Conservation (phyloP, 208 protist genomes). For the Acanthamoeba comandoni region DNA sequence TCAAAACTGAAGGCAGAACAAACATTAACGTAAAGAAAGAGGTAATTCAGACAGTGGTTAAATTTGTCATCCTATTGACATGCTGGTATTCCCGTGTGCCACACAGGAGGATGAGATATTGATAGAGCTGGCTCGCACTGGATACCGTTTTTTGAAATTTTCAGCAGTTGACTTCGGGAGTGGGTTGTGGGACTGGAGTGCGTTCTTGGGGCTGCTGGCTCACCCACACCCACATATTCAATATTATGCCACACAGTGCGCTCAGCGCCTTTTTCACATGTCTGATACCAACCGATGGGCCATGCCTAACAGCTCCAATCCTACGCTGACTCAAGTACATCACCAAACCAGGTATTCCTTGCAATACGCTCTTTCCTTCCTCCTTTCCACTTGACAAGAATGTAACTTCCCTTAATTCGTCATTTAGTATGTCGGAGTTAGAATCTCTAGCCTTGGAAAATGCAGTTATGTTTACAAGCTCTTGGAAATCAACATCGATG, state of each 20-base stretch:
- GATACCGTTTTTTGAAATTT: conserved; percentile 41
- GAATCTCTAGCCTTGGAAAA: conserved; percentile 20
- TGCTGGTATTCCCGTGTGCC: not conserved
- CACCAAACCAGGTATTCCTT: conserved; percentile 19
- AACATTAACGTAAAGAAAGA: too few relatives aligned
- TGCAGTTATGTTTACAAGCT: conserved; percentile 59
- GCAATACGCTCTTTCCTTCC: not conserved
- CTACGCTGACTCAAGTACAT: conserved; percentile 6
- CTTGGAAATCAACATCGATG: not conserved
- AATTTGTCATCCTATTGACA: not conserved
- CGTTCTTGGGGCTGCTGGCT: conserved; percentile 60
- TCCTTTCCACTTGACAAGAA: not conserved
- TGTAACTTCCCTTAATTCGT: not conserved
- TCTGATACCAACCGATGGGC: conserved; percentile 45
- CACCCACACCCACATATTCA: not conserved
- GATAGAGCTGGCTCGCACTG: conserved; percentile 50
- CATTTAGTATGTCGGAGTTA: conserved; percentile 5
- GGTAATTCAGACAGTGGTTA: not conserved
- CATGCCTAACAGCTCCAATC: conserved; percentile 1
- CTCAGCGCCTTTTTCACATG: conserved; percentile 30
- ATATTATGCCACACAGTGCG: conserved; percentile 32
- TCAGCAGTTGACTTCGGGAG: conserved; percentile 56
- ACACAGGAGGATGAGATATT: conserved; percentile 6
- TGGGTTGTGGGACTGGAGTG: conserved; percentile 61
- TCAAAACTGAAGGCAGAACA: too few relatives aligned